Evolutionary conservation across 345 rosid species (phyloP).

Genomic region (Eutrema japonicum): DNA sequence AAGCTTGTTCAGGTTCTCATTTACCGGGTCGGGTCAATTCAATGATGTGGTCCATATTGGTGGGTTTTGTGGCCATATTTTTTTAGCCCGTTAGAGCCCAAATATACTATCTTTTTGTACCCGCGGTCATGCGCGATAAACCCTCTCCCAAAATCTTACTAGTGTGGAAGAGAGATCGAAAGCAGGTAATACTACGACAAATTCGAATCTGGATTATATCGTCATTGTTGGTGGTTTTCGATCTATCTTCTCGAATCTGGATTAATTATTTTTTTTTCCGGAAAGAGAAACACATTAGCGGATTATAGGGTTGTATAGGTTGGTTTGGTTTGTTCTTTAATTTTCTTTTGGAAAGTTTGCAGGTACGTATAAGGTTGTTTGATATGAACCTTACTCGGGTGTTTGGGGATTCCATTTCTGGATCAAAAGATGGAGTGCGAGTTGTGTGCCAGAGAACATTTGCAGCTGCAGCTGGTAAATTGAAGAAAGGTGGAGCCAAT

Average conservation of each 20-base stretch:
- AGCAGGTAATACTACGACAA: not conserved
- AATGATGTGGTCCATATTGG: not conserved
- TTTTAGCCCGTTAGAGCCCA: not conserved
- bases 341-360: not conserved
- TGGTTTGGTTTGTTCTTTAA: not conserved
- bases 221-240: not conserved
- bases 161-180: constrained; percentile 2
- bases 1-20: constrained; percentile 25
- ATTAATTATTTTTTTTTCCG: too few relatives aligned
- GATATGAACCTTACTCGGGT: not conserved
- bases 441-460: constrained; percentile 45
- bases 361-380: not conserved
- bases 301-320: not conserved
- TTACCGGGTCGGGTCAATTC: not conserved
- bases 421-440: constrained; percentile 45
- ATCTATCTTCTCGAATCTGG: not conserved
- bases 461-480: constrained; percentile 61
- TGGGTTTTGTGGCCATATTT: not conserved
- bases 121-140: not conserved
- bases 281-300: too few relatives aligned
- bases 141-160: not conserved
- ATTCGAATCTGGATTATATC: not conserved
- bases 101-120: not conserved
- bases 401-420: not conserved
- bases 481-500: constrained; percentile 58